Evolutionary conservation across 441 rosid genomes (phyloP).

Genomic region (Bruguiera hainesii): DNA sequence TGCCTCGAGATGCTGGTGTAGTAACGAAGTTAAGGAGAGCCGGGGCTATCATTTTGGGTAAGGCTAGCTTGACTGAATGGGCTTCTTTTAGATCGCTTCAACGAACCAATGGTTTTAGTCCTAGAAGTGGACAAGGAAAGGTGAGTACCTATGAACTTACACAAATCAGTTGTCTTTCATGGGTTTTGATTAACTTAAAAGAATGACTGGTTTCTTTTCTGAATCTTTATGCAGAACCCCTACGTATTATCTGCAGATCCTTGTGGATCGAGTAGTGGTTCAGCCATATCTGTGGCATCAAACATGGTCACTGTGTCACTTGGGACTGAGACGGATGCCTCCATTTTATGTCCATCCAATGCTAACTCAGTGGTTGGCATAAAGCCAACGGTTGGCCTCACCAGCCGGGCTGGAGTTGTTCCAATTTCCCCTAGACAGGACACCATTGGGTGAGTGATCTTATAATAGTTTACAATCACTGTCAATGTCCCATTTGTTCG

Average conservation of each 20-base stretch:
- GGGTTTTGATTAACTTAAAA: too few relatives aligned
- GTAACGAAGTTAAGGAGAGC: constrained; percentile 48
- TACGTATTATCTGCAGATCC: constrained; percentile 50
- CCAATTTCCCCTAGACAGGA: constrained; percentile 68
- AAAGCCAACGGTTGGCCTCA: constrained; percentile 74
- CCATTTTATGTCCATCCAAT: constrained; percentile 60
- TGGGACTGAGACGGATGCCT: constrained; percentile 77
- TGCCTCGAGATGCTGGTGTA: constrained; percentile 60
- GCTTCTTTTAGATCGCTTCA: constrained; percentile 28
- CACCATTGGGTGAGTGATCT: constrained; percentile 44
- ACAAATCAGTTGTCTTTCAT: not conserved
- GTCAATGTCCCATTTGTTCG: too few relatives aligned
- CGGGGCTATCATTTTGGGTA: constrained; percentile 74
- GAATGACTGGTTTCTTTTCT: not conserved
- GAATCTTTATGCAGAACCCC: constrained; percentile 48
- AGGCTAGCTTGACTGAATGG: constrained; percentile 76
- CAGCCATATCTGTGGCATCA: constrained; percentile 66
- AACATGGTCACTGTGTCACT: constrained; percentile 59
- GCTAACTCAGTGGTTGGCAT: constrained; percentile 63
- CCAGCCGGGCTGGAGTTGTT: constrained; percentile 68
- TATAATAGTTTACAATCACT: not conserved
- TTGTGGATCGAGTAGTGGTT: constrained; percentile 71
- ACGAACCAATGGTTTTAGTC: constrained; percentile 42
- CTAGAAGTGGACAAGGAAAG: constrained; percentile 64
- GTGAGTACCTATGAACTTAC: constrained; percentile 20